Conservation (phyloP, 2,329 filamentous ascomycete genomes). For the Tolypocladium paradoxum region DNA sequence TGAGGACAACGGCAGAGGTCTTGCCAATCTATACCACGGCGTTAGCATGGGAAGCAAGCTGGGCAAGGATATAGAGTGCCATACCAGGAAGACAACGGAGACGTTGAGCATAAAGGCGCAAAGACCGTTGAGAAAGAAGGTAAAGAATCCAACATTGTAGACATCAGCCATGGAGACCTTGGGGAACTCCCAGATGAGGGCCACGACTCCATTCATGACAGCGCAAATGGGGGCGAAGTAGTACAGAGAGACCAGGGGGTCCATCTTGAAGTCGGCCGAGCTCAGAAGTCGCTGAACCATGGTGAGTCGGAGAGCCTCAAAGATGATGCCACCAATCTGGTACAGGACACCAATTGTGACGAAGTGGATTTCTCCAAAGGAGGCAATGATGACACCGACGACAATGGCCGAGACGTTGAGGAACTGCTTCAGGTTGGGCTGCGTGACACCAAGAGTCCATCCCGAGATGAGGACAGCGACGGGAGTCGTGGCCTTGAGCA, state of each 20-base stretch:
- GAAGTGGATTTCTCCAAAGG: conserved; percentile 92
- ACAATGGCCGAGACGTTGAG: conserved; percentile 93
- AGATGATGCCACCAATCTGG: conserved; percentile 68
- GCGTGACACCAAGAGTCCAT: conserved; percentile 76
- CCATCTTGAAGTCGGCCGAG: conserved; percentile 84
- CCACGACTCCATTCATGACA: conserved; percentile 66
- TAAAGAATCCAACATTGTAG: conserved; percentile 60
- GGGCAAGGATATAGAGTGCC: conserved; percentile 15
- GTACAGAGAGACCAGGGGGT: conserved; percentile 78
- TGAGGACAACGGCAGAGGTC: conserved; percentile 77
- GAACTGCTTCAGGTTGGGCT: conserved; percentile 76
- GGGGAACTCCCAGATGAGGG: conserved; percentile 64
- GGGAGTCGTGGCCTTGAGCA: conserved; percentile 97
- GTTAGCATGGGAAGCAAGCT: conserved; percentile 13
- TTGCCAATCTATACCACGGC: conserved; percentile 61
- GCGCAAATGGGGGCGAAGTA: conserved; percentile 83
- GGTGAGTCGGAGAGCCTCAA: conserved; percentile 73
- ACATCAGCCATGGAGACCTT: conserved; percentile 58
- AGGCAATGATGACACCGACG: conserved; percentile 86
- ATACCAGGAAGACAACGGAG: conserved; percentile 75
- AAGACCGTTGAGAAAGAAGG: conserved; percentile 64
- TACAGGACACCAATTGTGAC: conserved; percentile 68
- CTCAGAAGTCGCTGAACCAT: conserved; percentile 77
- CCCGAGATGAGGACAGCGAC: conserved; percentile 85
- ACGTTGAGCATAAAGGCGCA: conserved; percentile 76